These are phyloP conservation scores for Parsonsia alboflavescens DNA, from an alignment of 257 asterid species.

Conservation along the genomic window DNA sequence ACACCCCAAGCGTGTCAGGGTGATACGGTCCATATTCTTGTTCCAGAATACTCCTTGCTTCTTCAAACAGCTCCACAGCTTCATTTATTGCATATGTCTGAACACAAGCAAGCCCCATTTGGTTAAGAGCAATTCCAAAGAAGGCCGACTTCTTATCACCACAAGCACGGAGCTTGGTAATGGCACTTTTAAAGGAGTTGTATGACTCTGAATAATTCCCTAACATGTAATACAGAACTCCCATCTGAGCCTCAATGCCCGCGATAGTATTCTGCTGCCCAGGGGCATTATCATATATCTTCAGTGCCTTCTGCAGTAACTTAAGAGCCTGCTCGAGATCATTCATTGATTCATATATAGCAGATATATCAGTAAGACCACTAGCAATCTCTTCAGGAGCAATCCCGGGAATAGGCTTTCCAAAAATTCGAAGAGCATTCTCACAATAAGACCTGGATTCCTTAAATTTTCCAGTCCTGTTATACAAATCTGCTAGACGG, in stretches of 20 bases:
- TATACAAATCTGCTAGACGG: conserved; percentile 79
- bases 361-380: conserved; percentile 80
- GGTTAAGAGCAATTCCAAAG: conserved; percentile 87
- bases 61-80: conserved; percentile 81
- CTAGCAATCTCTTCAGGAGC: conserved; percentile 86
- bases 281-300: conserved; percentile 75
- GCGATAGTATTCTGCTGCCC: conserved; percentile 86
- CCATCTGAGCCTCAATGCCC: conserved; percentile 94
- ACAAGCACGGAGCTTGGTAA: conserved; percentile 70
- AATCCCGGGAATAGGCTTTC: conserved; percentile 66
- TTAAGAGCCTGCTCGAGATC: conserved; percentile 81
- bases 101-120: conserved; percentile 90
- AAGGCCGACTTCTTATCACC: conserved; percentile 93
- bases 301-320: conserved; percentile 77
- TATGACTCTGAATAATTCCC: conserved; percentile 76
- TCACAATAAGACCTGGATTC: conserved; percentile 86
- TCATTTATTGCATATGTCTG: conserved; percentile 78
- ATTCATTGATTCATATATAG: conserved; percentile 85
- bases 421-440: conserved; percentile 78
- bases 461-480: conserved; percentile 74
- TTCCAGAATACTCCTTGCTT: conserved; percentile 76
- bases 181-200: conserved; percentile 48
- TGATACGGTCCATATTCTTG: conserved; percentile 89
- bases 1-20: conserved; percentile 91
- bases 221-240: conserved; percentile 74